A percentile compares a stretch with the other conserved stretches of the same genome.
Conservation (phyloP, 2,329 filamentous ascomycete genomes). For the Pochonia chlamydosporia region DNA sequence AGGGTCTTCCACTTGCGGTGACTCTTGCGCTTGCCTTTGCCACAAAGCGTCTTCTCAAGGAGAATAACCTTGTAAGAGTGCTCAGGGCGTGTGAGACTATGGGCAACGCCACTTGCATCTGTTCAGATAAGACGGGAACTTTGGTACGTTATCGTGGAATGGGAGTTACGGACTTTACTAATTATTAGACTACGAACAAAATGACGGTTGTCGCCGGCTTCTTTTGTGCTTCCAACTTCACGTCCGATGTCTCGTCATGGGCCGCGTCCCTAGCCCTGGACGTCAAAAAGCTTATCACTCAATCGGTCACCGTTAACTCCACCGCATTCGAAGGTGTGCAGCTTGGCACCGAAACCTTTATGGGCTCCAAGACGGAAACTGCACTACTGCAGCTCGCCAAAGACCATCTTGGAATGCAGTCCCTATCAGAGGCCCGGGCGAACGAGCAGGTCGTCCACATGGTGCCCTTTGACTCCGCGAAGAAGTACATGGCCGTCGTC, state of each 20-base stretch:
- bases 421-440: slow-evolving; percentile 28
- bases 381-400: slow-evolving; percentile 42
- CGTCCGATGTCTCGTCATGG: slow-evolving; percentile 5
- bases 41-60: slow-evolving; percentile 62
- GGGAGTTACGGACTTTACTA: neutral
- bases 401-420: slow-evolving; percentile 40
- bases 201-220: slow-evolving; percentile 19
- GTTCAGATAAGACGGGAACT: slow-evolving; percentile 54
- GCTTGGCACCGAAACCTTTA: slow-evolving; percentile 34
- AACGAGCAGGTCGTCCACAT: slow-evolving; percentile 33
- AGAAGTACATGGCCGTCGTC: slow-evolving; percentile 50
- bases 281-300: slow-evolving; percentile 27
- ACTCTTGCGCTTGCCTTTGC: slow-evolving; percentile 65
- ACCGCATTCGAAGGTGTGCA: slow-evolving; percentile 47
- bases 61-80: slow-evolving; percentile 63
- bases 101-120: slow-evolving; percentile 68
- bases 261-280: slow-evolving; percentile 3
- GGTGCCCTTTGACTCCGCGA: slow-evolving; percentile 45
- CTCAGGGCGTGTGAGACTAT: slow-evolving; percentile 66
- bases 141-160: slow-evolving; percentile 15
- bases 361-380: slow-evolving; percentile 50
- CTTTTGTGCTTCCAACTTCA: slow-evolving; percentile 12
- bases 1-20: slow-evolving; percentile 61
- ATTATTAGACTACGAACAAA: slow-evolving; percentile 18
- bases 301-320: slow-evolving; percentile 47